phyloP scores from a whole-genome alignment of 345 rosid species.

The Citropsis articulata region DNA sequence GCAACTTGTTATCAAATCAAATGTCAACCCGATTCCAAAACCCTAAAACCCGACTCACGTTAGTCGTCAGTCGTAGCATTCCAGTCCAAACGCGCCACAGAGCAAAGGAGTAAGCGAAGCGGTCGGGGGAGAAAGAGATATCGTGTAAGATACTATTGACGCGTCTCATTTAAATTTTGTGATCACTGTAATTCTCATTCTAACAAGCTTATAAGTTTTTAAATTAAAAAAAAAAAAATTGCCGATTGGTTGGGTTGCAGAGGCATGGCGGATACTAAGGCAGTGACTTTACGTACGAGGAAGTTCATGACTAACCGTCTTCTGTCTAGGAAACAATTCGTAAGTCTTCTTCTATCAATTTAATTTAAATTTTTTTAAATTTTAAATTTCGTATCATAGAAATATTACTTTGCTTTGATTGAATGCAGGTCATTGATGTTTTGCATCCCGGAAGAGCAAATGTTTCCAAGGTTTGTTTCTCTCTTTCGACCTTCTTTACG shows the following conservation, averaged over 20 bases:
- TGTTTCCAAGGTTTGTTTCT: conserved; percentile 60
- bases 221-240: too few species aligned
- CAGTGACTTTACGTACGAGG: conserved; percentile 52
- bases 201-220: background rate
- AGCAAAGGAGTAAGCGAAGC: background rate
- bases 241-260: background rate
- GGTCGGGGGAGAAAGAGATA: background rate
- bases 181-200: background rate
- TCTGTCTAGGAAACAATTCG: conserved; percentile 47
- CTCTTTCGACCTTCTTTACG: background rate
- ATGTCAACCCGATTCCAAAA: background rate
- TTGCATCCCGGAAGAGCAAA: conserved; percentile 74
- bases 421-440: conserved; percentile 55
- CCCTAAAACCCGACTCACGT: background rate
- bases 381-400: background rate
- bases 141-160: background rate
- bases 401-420: background rate
- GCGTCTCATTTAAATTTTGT: too few species aligned
- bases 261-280: conserved; percentile 44
- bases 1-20: too few species aligned
- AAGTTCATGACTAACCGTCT: conserved; percentile 57
- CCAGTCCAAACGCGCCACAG: background rate
- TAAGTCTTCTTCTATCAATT: conserved; percentile 7
- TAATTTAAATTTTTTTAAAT: background rate
- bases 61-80: background rate